These are phyloP conservation scores for Psilocybe cubensis DNA, from an alignment of 768 basidiomycete genomes.

Conservation along the genomic window DNA sequence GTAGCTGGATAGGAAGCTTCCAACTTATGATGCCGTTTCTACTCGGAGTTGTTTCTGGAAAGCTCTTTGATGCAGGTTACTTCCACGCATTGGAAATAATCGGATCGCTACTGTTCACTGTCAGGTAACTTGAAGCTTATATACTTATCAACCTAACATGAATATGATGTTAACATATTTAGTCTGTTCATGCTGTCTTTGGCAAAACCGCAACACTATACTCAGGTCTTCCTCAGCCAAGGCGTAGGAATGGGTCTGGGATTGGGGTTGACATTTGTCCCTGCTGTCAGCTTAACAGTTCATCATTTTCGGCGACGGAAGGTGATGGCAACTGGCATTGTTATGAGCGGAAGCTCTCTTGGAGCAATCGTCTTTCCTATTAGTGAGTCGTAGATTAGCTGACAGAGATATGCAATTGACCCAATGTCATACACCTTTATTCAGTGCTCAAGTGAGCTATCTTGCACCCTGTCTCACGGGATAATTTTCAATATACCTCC, in stretches of 20 bases:
- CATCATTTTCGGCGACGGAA: conserved; percentile 44
- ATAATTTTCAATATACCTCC: not conserved
- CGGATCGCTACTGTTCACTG: conserved; percentile 13
- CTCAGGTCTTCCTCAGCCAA: conserved; percentile 48
- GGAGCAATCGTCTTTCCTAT: conserved; percentile 38
- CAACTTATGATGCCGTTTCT: conserved; percentile 4
- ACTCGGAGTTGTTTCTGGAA: not conserved
- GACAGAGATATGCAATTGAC: not conserved
- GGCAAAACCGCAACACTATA: conserved; percentile 13
- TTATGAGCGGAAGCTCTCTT: conserved; percentile 43
- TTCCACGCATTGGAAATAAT: not conserved
- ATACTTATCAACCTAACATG: not conserved
- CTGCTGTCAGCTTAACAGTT: conserved; percentile 40
- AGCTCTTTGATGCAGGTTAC: conserved; percentile 8
- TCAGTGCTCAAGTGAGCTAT: no score
- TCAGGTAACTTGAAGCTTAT: conserved; percentile 20
- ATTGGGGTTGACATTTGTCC: conserved; percentile 48
- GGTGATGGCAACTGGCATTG: conserved; percentile 36
- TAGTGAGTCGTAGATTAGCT: conserved; percentile 17
- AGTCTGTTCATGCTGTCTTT: conserved; percentile 21
- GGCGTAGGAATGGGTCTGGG: conserved; percentile 54
- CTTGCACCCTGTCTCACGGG: no score
- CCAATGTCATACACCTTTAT: no score
- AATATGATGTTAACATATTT: not conserved
- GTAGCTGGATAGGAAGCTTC: conserved; percentile 8